Base-by-base conservation (phyloP, 225 moss, liverwort and hornwort species). In the Rhytidiadelphus loreus region DNA sequence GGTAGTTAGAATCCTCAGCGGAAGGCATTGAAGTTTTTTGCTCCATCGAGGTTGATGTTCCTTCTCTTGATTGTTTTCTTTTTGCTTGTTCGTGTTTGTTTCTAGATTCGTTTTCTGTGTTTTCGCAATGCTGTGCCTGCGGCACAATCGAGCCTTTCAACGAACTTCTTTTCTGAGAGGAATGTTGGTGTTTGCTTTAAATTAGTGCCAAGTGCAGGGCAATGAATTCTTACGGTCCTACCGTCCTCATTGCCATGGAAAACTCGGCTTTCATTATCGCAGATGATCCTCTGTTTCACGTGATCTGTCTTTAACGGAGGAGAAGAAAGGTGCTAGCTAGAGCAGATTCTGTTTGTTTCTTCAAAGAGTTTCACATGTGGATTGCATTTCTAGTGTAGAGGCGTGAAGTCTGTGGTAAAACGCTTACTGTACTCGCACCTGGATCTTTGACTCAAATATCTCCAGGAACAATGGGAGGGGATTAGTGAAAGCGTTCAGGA, bases 41-140 rank as follows among this genome's bases (percentile, higher is more conserved):
- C 78, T 82, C 37, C 90, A 71, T 85, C 65, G 77, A 76, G 87
- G 91, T 87, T 46, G 74, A 37, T 56, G 39, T n/a, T 28, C 58
- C 66, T 56, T 88, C 88, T 85, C 86, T 89, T 83, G 90, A 90
- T 86, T 86, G 86, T 86, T 65, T 86, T 73, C 81, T 90, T 90
- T 86, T 68, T 13, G 83, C 85, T 78, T 43, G 83, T 58, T 85
- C 44, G 50, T 52, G 52, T 72, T 83, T 64, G 83, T 52, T 88
- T 77, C 84, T 85, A 86, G 89, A 86, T 90, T 90, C 61, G 84
- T 68, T 87, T 59, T 74, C 70, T 74, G 81, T n/a, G 65, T n/a
- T 86, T 69, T 28, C 55, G 78, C 83, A 87, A 52, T 83, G 71
- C 63, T 33, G 46, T 81, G 62, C 55, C 72, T 80, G 60, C 61